Evolutionary conservation across 306 rosid species (phyloP).

Genomic region (Vigna nakashimae): DNA sequence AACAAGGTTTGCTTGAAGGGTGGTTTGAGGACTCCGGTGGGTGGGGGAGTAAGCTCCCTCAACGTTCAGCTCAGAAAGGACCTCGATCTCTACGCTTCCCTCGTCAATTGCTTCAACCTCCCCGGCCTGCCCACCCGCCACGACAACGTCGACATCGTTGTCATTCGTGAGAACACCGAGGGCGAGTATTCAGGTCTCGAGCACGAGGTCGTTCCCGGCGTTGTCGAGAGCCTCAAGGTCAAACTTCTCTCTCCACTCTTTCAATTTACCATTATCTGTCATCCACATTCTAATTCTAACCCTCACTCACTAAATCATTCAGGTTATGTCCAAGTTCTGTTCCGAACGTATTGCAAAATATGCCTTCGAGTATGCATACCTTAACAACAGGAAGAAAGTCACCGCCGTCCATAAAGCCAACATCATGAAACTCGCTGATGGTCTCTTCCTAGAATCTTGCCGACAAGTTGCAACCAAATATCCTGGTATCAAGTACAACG

Average conservation of each 20-base stretch:
- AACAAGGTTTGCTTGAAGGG: conserved; percentile 53
- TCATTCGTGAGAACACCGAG: conserved; percentile 45
- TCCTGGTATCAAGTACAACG: conserved; percentile 67
- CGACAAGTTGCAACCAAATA: conserved; percentile 59
- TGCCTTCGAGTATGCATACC: conserved; percentile 49
- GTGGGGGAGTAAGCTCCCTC: conserved; percentile 50
- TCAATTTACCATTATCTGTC: not conserved
- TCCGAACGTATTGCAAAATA: conserved; percentile 47
- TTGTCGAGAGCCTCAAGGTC: conserved; percentile 52
- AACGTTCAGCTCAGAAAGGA: conserved; percentile 45
- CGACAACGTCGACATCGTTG: conserved; percentile 46
- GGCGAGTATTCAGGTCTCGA: conserved; percentile 47
- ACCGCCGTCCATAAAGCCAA: conserved; percentile 48
- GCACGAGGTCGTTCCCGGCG: conserved; percentile 52
- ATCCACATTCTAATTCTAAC: too few species aligned
- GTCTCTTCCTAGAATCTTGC: conserved; percentile 51
- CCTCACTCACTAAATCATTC: not conserved
- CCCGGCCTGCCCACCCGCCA: conserved; percentile 55
- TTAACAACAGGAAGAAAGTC: conserved; percentile 48
- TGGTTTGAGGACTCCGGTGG: conserved; percentile 47
- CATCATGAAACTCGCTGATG: conserved; percentile 52
- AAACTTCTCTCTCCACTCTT: not conserved
- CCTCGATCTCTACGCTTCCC: conserved; percentile 47
- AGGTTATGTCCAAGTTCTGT: conserved; percentile 46
- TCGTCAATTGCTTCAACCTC: conserved; percentile 67